phyloP scores from a whole-genome alignment of 1,284 basidiomycete species.

The Athelia sp. region DNA sequence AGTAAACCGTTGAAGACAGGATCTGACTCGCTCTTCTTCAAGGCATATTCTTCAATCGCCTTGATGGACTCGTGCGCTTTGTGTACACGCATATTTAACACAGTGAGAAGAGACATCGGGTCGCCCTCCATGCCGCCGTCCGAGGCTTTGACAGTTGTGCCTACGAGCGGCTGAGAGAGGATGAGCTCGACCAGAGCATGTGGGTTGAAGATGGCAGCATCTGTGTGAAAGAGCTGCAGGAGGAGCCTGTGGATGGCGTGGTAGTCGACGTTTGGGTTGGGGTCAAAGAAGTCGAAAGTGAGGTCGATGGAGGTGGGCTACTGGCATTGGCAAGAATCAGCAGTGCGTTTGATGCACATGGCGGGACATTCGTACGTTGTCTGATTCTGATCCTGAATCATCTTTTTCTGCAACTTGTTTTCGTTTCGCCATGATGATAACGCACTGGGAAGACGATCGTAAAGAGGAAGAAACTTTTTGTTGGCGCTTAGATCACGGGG shows the following conservation, averaged over 20 bases:
- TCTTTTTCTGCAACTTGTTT: not conserved
- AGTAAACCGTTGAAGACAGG: slow-evolving; percentile 47
- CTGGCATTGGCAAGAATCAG: not conserved
- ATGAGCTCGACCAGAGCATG: slow-evolving; percentile 78
- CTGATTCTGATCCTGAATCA: not conserved
- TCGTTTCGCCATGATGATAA: not conserved
- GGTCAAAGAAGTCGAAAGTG: slow-evolving; percentile 90
- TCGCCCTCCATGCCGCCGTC: slow-evolving; percentile 80
- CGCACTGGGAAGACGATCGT: too few species aligned
- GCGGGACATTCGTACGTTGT: not conserved
- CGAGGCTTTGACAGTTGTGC: slow-evolving; percentile 83
- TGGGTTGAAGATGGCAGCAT: slow-evolving; percentile 19
- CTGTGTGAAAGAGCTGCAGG: slow-evolving; percentile 58
- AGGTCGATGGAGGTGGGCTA: slow-evolving; percentile 58
- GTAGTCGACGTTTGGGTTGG: slow-evolving; percentile 79
- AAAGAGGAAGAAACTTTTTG: too few species aligned
- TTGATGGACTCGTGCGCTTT: slow-evolving; percentile 46
- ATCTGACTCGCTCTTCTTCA: slow-evolving; percentile 44
- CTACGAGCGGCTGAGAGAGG: slow-evolving; percentile 67
- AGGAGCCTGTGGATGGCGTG: slow-evolving; percentile 81
- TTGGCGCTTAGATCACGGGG: too few species aligned
- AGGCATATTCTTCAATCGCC: slow-evolving; percentile 66
- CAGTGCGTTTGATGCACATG: not conserved
- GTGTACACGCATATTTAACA: slow-evolving; percentile 74
- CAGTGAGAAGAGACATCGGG: slow-evolving; percentile 81